Evolutionary conservation across 257 asterid species (phyloP).

Genomic region (Coffea canephora): DNA sequence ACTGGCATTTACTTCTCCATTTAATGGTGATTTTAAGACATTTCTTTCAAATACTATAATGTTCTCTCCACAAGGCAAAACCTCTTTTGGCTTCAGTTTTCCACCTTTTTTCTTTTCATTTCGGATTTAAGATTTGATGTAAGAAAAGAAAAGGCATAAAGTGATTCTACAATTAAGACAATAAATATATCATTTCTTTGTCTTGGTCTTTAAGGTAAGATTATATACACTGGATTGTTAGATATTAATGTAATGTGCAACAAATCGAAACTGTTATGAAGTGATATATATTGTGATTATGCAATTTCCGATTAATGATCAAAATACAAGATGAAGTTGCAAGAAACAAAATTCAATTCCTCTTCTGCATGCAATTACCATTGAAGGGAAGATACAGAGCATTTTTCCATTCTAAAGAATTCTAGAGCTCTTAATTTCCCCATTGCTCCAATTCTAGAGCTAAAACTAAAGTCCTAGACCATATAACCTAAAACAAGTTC

Average conservation of each 20-base stretch:
- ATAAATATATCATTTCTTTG: too few relatives aligned
- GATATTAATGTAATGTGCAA: too few relatives aligned
- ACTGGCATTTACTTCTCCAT: not conserved
- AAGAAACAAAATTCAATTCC: not conserved
- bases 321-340: not conserved
- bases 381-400: not conserved
- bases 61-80: not conserved
- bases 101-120: too few relatives aligned
- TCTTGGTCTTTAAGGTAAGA: too few relatives aligned
- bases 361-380: not conserved
- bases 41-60: not conserved
- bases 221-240: too few relatives aligned
- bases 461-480: too few relatives aligned
- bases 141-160: too few relatives aligned
- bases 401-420: too few relatives aligned
- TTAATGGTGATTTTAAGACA: not conserved
- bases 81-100: not conserved
- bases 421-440: not conserved
- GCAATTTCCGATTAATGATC: not conserved
- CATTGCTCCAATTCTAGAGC: not conserved
- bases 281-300: too few relatives aligned
- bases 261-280: not conserved
- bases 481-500: too few relatives aligned
- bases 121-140: too few relatives aligned
- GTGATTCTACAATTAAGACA: too few relatives aligned